A percentile compares a stretch with the other conserved stretches of the same genome.
Conservation (phyloP, 805 yeast genomes). For the Saturnispora besseyi region DNA sequence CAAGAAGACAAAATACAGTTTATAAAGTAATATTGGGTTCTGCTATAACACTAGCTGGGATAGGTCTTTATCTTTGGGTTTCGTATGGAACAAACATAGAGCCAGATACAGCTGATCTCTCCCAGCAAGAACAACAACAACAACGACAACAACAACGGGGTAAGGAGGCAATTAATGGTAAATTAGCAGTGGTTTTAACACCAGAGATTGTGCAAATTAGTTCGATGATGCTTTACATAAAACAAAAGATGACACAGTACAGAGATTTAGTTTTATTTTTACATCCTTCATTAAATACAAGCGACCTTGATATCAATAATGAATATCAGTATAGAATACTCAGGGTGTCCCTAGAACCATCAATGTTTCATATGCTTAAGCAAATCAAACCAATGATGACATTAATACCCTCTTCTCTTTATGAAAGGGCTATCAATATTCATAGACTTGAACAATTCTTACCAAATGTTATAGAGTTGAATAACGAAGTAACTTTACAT, state of each 20-base stretch:
- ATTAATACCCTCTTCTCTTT: neutral
- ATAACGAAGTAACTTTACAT: neutral
- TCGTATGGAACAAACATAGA: too few species aligned
- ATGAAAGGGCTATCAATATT: neutral
- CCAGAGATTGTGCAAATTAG: neutral
- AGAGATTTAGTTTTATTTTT: conserved; percentile 21
- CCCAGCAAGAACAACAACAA: neutral
- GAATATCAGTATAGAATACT: conserved; percentile 29
- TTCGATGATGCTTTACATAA: neutral
- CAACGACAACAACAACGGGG: neutral
- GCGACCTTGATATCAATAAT: conserved; percentile 17
- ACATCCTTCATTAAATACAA: conserved; percentile 20
- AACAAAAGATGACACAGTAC: neutral
- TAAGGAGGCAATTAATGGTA: neutral
- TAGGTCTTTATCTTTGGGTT: too few species aligned
- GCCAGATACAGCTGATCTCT: too few species aligned
- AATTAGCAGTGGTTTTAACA: neutral
- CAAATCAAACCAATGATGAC: conserved; percentile 22
- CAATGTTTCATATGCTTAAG: conserved; percentile 48
- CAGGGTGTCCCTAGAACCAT: conserved; percentile 35
- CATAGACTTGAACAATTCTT: neutral
- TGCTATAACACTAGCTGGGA: too few species aligned
- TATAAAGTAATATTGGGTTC: too few species aligned
- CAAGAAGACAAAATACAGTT: too few species aligned
- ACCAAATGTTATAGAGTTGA: neutral